These are phyloP conservation scores for Boletus smithii DNA, from an alignment of 1,284 basidiomycete species.

Conservation along the genomic window DNA sequence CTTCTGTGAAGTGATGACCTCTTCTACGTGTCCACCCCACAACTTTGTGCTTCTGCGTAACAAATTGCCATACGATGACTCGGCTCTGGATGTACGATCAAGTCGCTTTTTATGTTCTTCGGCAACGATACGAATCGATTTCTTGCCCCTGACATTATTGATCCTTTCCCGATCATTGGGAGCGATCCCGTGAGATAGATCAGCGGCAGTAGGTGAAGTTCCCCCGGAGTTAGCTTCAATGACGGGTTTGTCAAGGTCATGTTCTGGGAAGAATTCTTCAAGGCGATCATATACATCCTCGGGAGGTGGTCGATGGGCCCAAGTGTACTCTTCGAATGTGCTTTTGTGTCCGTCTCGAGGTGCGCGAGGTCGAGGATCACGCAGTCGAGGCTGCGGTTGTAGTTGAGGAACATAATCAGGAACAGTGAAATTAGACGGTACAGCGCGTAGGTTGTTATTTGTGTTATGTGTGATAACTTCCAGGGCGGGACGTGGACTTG, in stretches of 20 bases:
- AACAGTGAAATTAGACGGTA: constrained; percentile 18
- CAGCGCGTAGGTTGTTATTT: constrained; percentile 15
- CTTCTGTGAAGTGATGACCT: constrained; percentile 74
- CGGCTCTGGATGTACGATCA: constrained; percentile 55
- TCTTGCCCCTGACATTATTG: constrained; percentile 54
- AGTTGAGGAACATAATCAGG: constrained; percentile 21
- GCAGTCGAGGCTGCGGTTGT: constrained; percentile 22
- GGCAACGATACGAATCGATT: constrained; percentile 91
- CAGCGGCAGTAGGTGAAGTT: constrained; percentile 71
- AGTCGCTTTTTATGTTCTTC: constrained; percentile 73
- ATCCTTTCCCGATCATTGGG: constrained; percentile 41
- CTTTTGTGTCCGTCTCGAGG: constrained; percentile 40
- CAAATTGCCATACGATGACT: constrained; percentile 48
- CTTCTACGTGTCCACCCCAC: constrained; percentile 92
- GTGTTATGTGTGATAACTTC: constrained; percentile 32
- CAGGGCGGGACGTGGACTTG: constrained; percentile 29
- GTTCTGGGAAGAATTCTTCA: constrained; percentile 93
- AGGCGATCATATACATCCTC: constrained; percentile 94
- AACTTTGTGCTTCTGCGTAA: constrained; percentile 87
- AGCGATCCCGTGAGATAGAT: constrained; percentile 43
- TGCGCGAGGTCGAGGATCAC: constrained; percentile 20
- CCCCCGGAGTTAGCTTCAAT: constrained; percentile 82
- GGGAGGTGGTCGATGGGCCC: constrained; percentile 87
- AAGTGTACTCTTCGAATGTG: constrained; percentile 66
- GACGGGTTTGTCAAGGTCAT: constrained; percentile 94